These are phyloP conservation scores for Boletus pseudopeckii DNA, from an alignment of 768 basidiomycete genomes.

Conservation along the genomic window DNA sequence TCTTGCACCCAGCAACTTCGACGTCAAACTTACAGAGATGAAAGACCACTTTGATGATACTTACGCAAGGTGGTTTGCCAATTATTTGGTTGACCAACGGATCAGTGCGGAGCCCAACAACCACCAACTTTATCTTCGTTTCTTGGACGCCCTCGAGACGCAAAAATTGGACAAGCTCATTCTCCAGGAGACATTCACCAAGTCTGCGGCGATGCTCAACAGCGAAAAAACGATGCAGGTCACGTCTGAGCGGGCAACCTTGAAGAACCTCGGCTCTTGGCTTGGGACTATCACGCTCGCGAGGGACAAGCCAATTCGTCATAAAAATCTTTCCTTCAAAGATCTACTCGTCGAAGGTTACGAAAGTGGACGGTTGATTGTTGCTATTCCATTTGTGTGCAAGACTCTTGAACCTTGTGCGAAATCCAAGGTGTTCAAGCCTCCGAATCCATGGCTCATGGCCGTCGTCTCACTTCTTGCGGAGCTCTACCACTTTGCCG, in stretches of 20 bases:
- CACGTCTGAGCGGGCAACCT: slow-evolving; percentile 74
- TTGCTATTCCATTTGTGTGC: slow-evolving; percentile 97
- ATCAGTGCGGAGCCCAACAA: slow-evolving; percentile 97
- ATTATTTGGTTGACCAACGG: slow-evolving; percentile 95
- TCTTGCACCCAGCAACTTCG: slow-evolving; percentile 91
- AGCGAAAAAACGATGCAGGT: slow-evolving; percentile 87
- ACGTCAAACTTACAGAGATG: slow-evolving; percentile 84
- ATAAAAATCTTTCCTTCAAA: slow-evolving; percentile 94
- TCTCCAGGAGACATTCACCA: slow-evolving; percentile 90
- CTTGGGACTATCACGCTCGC: slow-evolving; percentile 91
- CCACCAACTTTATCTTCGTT: slow-evolving; percentile 90
- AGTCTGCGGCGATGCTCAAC: slow-evolving; percentile 83
- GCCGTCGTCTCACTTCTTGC: slow-evolving; percentile 87
- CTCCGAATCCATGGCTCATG: slow-evolving; percentile 99
- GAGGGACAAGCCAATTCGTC: slow-evolving; percentile 86
- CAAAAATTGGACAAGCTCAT: slow-evolving; percentile 68
- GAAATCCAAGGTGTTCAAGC: slow-evolving; percentile 88
- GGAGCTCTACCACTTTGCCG: slow-evolving; percentile 96
- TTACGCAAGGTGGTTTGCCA: slow-evolving; percentile 93
- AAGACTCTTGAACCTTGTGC: slow-evolving; percentile 90
- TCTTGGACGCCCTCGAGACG: slow-evolving; percentile 79
- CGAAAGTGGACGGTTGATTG: slow-evolving; percentile 84
- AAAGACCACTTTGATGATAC: slow-evolving; percentile 75
- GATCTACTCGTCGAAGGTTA: slow-evolving; percentile 96
- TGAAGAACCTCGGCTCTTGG: slow-evolving; percentile 97